phyloP scores from a whole-genome alignment of 176 grass and related monocot species.

The Oryza australiensis region DNA sequence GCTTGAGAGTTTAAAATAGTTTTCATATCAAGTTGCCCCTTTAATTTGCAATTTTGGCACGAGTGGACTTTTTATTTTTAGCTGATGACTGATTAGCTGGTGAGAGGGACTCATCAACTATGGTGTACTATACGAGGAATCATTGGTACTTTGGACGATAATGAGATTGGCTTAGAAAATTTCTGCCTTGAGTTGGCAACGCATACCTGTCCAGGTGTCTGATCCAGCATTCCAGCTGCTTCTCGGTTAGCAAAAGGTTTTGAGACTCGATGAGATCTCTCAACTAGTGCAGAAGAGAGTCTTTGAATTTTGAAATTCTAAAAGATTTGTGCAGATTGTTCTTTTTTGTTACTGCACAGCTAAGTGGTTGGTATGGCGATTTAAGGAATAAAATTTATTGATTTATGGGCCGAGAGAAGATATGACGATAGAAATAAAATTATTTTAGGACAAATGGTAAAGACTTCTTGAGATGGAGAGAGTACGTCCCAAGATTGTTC shows the following conservation, averaged over 20 bases:
- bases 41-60: neutral
- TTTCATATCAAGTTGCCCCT: neutral
- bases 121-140: neutral
- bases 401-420: no score
- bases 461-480: no score
- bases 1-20: no score
- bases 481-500: no score
- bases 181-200: neutral
- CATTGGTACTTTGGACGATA: neutral
- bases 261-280: no score
- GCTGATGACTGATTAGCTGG: slow-evolving; percentile 21
- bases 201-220: neutral
- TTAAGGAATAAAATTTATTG: no score
- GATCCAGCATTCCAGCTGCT: no score
- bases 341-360: no score
- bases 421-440: no score
- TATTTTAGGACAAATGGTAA: no score
- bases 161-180: neutral
- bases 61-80: neutral
- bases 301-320: neutral
- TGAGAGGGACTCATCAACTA: slow-evolving; percentile 6
- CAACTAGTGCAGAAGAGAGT: neutral
- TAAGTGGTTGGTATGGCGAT: no score
- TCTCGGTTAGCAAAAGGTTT: no score
- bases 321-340: neutral